Conservation (phyloP, 1,284 basidiomycete species). For the Puccinia horiana region DNA sequence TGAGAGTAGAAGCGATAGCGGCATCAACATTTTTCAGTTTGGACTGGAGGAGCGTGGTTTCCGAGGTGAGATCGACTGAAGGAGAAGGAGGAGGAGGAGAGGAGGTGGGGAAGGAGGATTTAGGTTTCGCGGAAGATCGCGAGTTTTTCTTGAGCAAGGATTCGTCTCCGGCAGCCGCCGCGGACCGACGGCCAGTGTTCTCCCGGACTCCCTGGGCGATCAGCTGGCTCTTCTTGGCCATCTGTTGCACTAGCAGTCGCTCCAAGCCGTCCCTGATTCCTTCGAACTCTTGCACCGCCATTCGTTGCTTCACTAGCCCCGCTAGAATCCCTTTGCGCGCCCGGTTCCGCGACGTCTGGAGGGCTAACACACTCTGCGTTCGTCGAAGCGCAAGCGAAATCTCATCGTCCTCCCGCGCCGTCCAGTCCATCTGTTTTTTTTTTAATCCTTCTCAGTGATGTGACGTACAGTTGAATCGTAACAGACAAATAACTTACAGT, state of each 20-base stretch:
- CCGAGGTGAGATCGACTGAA: no score
- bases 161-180: no score
- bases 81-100: no score
- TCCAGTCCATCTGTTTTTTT: slow-evolving; percentile 70
- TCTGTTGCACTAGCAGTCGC: slow-evolving; percentile 67
- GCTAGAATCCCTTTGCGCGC: slow-evolving; percentile 74
- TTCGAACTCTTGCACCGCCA: slow-evolving; percentile 85
- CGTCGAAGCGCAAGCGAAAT: slow-evolving; percentile 84
- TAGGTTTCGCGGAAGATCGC: no score
- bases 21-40: no score
- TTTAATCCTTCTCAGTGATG: neutral
- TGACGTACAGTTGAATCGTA: slow-evolving; percentile 34
- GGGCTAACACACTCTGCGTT: slow-evolving; percentile 77
- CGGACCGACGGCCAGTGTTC: no score
- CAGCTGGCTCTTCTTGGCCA: neutral
- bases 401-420: slow-evolving; percentile 82
- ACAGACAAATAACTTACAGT: slow-evolving; percentile 58
- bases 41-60: no score
- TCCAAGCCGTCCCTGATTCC: slow-evolving; percentile 77
- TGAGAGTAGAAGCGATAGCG: no score
- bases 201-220: no score
- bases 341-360: slow-evolving; percentile 77
- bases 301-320: slow-evolving; percentile 76
- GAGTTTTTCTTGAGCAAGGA: no score
- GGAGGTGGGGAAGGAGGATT: no score